A percentile compares a stretch with the other conserved stretches of the same genome.
These are phyloP conservation scores for Trametes cingulata DNA, from an alignment of 768 basidiomycete genomes.

Conservation along the genomic window DNA sequence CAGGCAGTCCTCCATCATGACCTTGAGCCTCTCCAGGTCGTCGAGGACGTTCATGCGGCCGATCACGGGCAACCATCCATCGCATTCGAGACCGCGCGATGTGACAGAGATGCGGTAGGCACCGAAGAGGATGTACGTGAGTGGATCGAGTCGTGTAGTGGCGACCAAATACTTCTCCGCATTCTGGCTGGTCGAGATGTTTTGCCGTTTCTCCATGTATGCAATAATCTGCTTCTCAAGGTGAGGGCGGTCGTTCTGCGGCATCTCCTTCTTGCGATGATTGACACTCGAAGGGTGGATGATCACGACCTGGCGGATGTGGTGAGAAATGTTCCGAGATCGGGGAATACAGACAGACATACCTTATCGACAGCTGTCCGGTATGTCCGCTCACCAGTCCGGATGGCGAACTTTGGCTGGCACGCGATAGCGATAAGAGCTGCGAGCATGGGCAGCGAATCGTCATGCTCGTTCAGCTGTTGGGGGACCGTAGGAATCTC, in stretches of 20 bases:
- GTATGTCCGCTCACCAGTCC: slow-evolving; percentile 63
- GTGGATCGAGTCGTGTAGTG: slow-evolving; percentile 83
- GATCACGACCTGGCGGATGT: slow-evolving; percentile 54
- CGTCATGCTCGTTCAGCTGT: slow-evolving; percentile 69
- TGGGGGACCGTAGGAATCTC: slow-evolving; percentile 53
- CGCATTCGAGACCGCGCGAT: slow-evolving; percentile 78
- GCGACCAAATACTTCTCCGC: slow-evolving; percentile 72
- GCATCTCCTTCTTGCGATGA: slow-evolving; percentile 55
- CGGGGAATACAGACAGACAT: slow-evolving; percentile 20
- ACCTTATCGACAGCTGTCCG: slow-evolving; percentile 88
- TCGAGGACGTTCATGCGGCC: slow-evolving; percentile 70
- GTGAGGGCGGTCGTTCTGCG: slow-evolving; percentile 29
- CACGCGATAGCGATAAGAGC: slow-evolving; percentile 83
- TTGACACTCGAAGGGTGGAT: slow-evolving; percentile 91
- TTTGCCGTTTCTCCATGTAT: slow-evolving; percentile 82
- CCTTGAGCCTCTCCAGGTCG: slow-evolving; percentile 80
- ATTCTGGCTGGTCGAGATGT: slow-evolving; percentile 51
- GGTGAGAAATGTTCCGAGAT: not conserved
- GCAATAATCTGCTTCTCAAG: slow-evolving; percentile 71
- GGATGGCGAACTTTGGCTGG: slow-evolving; percentile 89
- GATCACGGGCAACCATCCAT: slow-evolving; percentile 86
- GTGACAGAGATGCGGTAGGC: slow-evolving; percentile 75
- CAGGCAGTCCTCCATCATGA: slow-evolving; percentile 79
- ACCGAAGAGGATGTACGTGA: slow-evolving; percentile 91
- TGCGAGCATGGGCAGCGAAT: slow-evolving; percentile 74